A percentile compares a stretch with the other conserved stretches of the same genome.
These are phyloP conservation scores for Tolypocladium paradoxum DNA, from an alignment of 2,329 filamentous ascomycete species.

Conservation along the genomic window DNA sequence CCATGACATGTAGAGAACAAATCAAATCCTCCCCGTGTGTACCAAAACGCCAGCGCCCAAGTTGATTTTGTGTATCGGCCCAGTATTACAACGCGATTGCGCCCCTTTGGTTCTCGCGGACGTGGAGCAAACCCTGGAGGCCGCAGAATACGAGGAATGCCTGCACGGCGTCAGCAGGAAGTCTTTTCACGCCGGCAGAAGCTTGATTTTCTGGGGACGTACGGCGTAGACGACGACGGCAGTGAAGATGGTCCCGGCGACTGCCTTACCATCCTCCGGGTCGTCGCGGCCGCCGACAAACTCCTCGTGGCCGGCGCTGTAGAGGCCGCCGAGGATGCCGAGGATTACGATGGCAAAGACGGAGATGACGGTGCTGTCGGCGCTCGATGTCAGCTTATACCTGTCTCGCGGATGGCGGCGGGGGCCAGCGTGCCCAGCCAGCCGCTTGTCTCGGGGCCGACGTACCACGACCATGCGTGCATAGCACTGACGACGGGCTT, in stretches of 20 bases:
- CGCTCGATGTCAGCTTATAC: conserved; percentile 12
- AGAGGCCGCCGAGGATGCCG: conserved; percentile 57
- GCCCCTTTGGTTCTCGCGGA: conserved; percentile 71
- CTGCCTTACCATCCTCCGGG: conserved; percentile 62
- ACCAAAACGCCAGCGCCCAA: conserved; percentile 1
- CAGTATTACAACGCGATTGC: conserved; percentile 59
- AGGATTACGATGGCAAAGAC: conserved; percentile 56
- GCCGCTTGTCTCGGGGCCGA: conserved; percentile 4
- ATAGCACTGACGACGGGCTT: conserved; percentile 88
- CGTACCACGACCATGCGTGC: conserved; percentile 93
- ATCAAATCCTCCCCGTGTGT: background rate
- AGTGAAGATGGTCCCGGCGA: conserved; percentile 76
- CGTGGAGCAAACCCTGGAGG: conserved; percentile 76
- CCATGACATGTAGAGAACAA: background rate
- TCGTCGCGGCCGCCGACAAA: conserved; percentile 67
- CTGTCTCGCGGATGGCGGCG: background rate
- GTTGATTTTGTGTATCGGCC: background rate
- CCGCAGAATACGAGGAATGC: conserved; percentile 87
- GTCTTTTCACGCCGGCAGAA: background rate
- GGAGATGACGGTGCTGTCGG: conserved; percentile 58
- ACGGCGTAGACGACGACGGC: conserved; percentile 85
- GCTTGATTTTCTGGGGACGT: conserved; percentile 30
- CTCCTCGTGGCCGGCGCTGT: conserved; percentile 69
- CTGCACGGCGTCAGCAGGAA: conserved; percentile 29
- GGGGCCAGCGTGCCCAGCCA: background rate